Conservation (phyloP, 352 stramenopile genomes). For the Globisporangium barbulae region DNA sequence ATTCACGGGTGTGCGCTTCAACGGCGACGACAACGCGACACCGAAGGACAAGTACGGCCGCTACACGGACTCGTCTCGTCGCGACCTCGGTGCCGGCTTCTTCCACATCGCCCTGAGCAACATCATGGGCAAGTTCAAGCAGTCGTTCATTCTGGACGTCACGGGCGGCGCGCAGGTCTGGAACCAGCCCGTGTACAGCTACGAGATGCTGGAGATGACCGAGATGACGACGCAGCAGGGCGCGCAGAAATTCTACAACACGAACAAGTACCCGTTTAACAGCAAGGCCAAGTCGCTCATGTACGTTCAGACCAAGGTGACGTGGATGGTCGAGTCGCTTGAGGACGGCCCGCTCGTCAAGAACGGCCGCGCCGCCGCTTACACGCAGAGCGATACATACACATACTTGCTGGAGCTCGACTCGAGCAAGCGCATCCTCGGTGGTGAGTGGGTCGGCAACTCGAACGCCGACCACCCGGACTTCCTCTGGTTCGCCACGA, state of each 20-base stretch:
- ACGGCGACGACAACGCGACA: slow-evolving; percentile 12
- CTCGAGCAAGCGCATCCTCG: slow-evolving; percentile 13
- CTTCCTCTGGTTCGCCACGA: slow-evolving; percentile 15
- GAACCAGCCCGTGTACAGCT: slow-evolving; percentile 60
- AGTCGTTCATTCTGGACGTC: slow-evolving; percentile 20
- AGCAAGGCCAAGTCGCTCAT: slow-evolving; percentile 31
- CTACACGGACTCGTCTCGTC: slow-evolving; percentile 16
- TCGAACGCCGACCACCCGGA: slow-evolving; percentile 16
- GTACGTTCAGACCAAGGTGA: slow-evolving; percentile 41
- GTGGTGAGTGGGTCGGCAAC: slow-evolving; percentile 19
- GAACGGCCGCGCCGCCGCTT: slow-evolving; percentile 6
- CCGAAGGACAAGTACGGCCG: slow-evolving; percentile 17
- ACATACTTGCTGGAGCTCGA: slow-evolving; percentile 21
- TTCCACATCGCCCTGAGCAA: slow-evolving; percentile 19
- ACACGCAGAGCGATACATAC: slow-evolving; percentile 13
- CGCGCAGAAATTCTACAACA: slow-evolving; percentile 35
- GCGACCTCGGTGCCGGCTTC: slow-evolving; percentile 14
- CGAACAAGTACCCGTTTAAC: slow-evolving; percentile 54
- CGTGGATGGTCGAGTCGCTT: slow-evolving; percentile 31
- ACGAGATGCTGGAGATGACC: slow-evolving; percentile 25
- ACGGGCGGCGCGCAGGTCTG: slow-evolving; percentile 32
- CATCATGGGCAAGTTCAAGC: slow-evolving; percentile 16
- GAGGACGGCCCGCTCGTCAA: slow-evolving; percentile 16
- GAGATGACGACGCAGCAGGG: slow-evolving; percentile 32
- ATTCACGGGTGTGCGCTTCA: slow-evolving; percentile 20